Evolutionary conservation across 495 filamentous ascomycete species (phyloP).

Genomic region (Corynascus novoguineensis): DNA sequence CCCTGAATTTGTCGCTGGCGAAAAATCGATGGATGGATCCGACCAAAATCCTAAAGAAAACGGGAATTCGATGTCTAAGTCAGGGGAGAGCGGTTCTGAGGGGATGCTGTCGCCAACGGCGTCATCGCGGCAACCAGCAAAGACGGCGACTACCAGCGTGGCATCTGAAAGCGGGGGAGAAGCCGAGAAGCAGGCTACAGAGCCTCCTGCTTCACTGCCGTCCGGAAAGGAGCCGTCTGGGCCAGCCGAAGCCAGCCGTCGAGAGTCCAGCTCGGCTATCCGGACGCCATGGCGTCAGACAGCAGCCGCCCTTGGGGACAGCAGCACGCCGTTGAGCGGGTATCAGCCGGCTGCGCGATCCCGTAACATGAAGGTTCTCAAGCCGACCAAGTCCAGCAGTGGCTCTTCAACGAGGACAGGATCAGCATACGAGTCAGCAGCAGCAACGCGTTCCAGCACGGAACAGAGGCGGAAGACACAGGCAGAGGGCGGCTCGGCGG

Average conservation of each 20-base stretch:
- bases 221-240: slow-evolving; percentile 30
- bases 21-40: slow-evolving; percentile 25
- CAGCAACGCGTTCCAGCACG: slow-evolving; percentile 29
- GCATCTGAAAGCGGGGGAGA: slow-evolving; percentile 40
- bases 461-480: slow-evolving; percentile 40
- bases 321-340: slow-evolving; percentile 44
- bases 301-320: slow-evolving; percentile 42
- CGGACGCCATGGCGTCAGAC: slow-evolving; percentile 69
- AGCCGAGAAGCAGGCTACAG: slow-evolving; percentile 30
- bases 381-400: slow-evolving; percentile 52
- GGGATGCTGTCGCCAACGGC: slow-evolving; percentile 27
- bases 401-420: slow-evolving; percentile 44
- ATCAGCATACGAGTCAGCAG: slow-evolving; percentile 41
- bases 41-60: slow-evolving; percentile 18
- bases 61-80: slow-evolving; percentile 11
- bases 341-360: slow-evolving; percentile 53
- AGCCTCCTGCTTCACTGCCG: slow-evolving; percentile 18
- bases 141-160: slow-evolving; percentile 31
- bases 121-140: slow-evolving; percentile 30
- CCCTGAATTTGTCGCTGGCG: slow-evolving; percentile 41
- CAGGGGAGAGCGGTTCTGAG: slow-evolving; percentile 19
- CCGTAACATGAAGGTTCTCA: slow-evolving; percentile 74
- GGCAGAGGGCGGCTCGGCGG: slow-evolving; percentile 26
- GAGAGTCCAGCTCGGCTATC: slow-evolving; percentile 48
- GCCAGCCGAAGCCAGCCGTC: slow-evolving; percentile 33